Percentiles rank a stretch among this genome's conserved stretches.
Evolutionary conservation across 306 rosid genomes (phyloP).

Genomic region (Cucurbita ficifolia): DNA sequence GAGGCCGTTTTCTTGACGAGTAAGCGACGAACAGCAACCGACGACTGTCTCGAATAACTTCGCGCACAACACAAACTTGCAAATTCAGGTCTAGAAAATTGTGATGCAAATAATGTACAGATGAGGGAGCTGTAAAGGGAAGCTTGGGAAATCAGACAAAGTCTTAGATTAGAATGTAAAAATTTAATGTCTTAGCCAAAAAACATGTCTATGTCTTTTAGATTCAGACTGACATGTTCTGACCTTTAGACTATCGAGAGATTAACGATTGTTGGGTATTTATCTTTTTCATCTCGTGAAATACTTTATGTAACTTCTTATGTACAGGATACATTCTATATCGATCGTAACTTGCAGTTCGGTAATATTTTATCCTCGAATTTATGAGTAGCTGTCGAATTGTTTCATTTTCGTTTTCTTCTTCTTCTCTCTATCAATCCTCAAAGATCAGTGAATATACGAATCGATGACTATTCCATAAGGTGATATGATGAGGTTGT

Average conservation of each 20-base stretch:
- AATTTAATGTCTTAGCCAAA: background rate
- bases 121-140: background rate
- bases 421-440: too few species aligned
- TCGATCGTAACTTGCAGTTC: background rate
- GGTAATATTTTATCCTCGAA: background rate
- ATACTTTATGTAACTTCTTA: background rate
- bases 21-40: constrained; percentile 4
- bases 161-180: background rate
- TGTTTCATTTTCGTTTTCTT: background rate
- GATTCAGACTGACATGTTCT: background rate
- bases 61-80: background rate
- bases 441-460: background rate
- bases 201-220: background rate
- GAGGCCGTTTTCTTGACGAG: constrained; percentile 12
- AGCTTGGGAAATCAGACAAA: background rate
- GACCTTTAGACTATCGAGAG: background rate
- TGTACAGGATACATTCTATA: background rate
- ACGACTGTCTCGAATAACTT: background rate
- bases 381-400: background rate
- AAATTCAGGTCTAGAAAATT: background rate
- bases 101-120: too few species aligned
- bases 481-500: too few species aligned
- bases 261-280: background rate
- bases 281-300: background rate
- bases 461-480: too few species aligned